phyloP scores from a whole-genome alignment of 345 rosid species.

The Acer negundo region DNA sequence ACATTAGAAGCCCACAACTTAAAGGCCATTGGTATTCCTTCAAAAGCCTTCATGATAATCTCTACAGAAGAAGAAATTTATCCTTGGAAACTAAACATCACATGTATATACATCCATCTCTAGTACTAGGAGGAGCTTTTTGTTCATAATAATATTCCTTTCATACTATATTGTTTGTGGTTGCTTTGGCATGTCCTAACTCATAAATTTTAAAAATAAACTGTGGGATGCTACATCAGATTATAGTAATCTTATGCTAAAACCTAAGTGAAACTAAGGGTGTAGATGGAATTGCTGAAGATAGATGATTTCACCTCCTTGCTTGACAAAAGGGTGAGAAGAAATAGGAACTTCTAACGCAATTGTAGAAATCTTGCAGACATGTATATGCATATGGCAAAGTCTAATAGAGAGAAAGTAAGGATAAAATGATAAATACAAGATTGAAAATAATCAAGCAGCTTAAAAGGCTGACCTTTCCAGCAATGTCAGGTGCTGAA shows the following conservation, averaged over 20 bases:
- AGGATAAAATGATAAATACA: neutral
- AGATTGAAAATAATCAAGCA: neutral
- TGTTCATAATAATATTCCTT: neutral
- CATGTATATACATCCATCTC: neutral
- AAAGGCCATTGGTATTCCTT: neutral
- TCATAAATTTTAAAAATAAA: neutral
- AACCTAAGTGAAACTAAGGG: neutral
- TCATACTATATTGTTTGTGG: neutral
- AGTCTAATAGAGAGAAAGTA: neutral
- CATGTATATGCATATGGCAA: neutral
- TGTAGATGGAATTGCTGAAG: neutral
- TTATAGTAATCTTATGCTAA: neutral
- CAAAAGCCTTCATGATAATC: neutral
- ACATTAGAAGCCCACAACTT: neutral
- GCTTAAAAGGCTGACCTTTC: constrained; percentile 63
- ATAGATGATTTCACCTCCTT: neutral
- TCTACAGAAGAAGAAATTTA: neutral
- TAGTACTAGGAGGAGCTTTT: neutral
- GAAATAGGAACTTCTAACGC: neutral
- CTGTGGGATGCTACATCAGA: neutral
- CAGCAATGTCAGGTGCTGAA: constrained; percentile 99
- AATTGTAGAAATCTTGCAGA: neutral
- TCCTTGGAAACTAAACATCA: neutral
- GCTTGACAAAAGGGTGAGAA: neutral
- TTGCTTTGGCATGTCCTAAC: neutral